These are phyloP conservation scores for Hemisphaericaspora lyxosophila DNA, from an alignment of 1,139 yeast species.

Conservation along the genomic window DNA sequence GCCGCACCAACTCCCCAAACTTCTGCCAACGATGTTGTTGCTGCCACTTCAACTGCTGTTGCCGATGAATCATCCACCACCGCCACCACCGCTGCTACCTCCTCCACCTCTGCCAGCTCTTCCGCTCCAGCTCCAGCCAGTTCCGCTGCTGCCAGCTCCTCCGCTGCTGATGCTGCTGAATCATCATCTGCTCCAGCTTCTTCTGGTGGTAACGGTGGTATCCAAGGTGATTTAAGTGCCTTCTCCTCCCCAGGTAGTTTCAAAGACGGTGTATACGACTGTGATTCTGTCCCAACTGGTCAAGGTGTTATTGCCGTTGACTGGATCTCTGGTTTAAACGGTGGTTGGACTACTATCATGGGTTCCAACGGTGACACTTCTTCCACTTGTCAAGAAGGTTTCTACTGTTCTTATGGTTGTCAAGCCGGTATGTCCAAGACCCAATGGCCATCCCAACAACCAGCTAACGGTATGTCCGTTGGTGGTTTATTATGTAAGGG, in stretches of 20 bases:
- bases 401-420: conserved; percentile 83
- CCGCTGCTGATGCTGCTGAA: conserved; percentile 22
- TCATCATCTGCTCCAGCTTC: conserved; percentile 18
- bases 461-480: conserved; percentile 70
- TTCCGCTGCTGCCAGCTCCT: conserved; percentile 21
- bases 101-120: conserved; percentile 18
- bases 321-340: conserved; percentile 51
- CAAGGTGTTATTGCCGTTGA: conserved; percentile 70
- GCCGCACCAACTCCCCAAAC: conserved; percentile 15
- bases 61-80: conserved; percentile 10
- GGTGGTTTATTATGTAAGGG: conserved; percentile 74
- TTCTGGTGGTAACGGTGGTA: conserved; percentile 29
- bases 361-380: conserved; percentile 64
- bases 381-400: conserved; percentile 67
- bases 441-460: conserved; percentile 79
- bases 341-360: conserved; percentile 77
- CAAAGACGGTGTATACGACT: conserved; percentile 62
- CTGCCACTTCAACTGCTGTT: conserved; percentile 12
- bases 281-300: conserved; percentile 65
- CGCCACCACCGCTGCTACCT: conserved; percentile 9
- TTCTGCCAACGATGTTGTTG: conserved; percentile 6
- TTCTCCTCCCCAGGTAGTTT: conserved; percentile 56
- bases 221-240: conserved; percentile 56
- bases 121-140: conserved; percentile 10
- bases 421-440: conserved; percentile 91